Base-by-base conservation (phyloP, 768 basidiomycete genomes). In the Lentinula edodes region DNA sequence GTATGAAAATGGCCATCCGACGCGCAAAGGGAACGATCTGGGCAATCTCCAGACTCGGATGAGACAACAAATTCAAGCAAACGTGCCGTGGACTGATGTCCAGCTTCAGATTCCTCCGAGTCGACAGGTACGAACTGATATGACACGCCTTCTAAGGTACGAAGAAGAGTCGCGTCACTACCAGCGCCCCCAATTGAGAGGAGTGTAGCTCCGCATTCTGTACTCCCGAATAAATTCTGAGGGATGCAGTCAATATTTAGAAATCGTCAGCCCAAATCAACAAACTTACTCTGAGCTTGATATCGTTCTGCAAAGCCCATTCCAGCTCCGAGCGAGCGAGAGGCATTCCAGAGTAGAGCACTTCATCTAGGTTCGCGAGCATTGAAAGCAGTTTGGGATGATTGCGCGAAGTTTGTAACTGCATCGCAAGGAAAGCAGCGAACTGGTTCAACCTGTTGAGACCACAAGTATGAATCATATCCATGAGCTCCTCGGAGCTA, bases 1-100 rank as follows among this genome's bases (percentile, higher is more conserved):
- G 87, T 89, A 71, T 86, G 86, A 69, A 85, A 88, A 61, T 87
- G 80, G 5, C 86, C 85, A 68, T 88, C 84, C 0, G 74, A 67
- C 32, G 76, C 68, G 46, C 86, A 78, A 46, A 86, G 69, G 1
- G 81, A 79, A 5, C 63, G 56, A 63, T 85, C 76, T 9, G 87
- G 87, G 67, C 87, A 88, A 66, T 87, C 87, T 39, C 71, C 72
- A 10, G 87, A 86, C 55, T 78, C 75, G 5, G 78, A 75, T 43
- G 81, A 78, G 64, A 88, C 81, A 62, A 88, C 79, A 35, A 86
- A 74, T 65, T 88, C 87, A 59, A 84, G 75, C 64, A 88, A 69
- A 46, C 75, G 77, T 15, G 73, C 72, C 42, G 78, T 82, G 53
- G 83, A 76, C 58, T 80, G 73, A 70, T 82, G 79, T 20, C 71